Evolutionary conservation across 331 rosid genomes (phyloP).

Genomic region (Malus hybrid): DNA sequence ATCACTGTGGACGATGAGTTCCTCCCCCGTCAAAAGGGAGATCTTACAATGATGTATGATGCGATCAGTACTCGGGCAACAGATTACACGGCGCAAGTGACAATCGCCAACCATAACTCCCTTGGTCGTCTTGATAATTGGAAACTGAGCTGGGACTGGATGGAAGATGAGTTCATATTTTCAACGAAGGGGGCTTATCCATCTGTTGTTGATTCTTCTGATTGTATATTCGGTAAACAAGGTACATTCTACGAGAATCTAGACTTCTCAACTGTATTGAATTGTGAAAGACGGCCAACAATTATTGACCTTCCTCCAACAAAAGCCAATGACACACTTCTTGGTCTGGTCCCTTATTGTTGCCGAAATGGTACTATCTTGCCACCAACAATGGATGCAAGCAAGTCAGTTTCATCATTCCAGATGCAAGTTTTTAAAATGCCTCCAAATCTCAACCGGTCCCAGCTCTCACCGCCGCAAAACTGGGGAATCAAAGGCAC

Average conservation of each 20-base stretch:
- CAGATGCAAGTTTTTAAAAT: slow-evolving; percentile 80
- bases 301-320: slow-evolving; percentile 79
- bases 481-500: slow-evolving; percentile 76
- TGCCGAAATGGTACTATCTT: slow-evolving; percentile 94
- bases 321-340: slow-evolving; percentile 55
- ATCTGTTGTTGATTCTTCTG: slow-evolving; percentile 66
- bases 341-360: slow-evolving; percentile 74
- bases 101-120: slow-evolving; percentile 68
- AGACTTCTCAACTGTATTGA: slow-evolving; percentile 73
- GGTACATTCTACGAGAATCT: slow-evolving; percentile 32
- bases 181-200: slow-evolving; percentile 91
- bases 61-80: slow-evolving; percentile 54
- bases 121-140: slow-evolving; percentile 96
- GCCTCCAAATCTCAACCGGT: slow-evolving; percentile 78
- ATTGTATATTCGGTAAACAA: slow-evolving; percentile 69
- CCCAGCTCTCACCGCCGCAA: slow-evolving; percentile 67
- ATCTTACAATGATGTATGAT: slow-evolving; percentile 89
- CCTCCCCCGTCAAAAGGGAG: slow-evolving; percentile 78
- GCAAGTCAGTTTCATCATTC: slow-evolving; percentile 66
- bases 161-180: slow-evolving; percentile 66
- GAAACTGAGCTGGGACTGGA: slow-evolving; percentile 95
- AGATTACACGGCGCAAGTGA: slow-evolving; percentile 73
- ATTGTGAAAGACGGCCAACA: slow-evolving; percentile 72
- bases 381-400: slow-evolving; percentile 76
- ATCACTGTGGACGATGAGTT: slow-evolving; percentile 43